Evolutionary conservation across 139 green algal genomes (phyloP), one percentile per base, ranked within the genome.

Genomic region (Chlamydomonas eustigma): DNA sequence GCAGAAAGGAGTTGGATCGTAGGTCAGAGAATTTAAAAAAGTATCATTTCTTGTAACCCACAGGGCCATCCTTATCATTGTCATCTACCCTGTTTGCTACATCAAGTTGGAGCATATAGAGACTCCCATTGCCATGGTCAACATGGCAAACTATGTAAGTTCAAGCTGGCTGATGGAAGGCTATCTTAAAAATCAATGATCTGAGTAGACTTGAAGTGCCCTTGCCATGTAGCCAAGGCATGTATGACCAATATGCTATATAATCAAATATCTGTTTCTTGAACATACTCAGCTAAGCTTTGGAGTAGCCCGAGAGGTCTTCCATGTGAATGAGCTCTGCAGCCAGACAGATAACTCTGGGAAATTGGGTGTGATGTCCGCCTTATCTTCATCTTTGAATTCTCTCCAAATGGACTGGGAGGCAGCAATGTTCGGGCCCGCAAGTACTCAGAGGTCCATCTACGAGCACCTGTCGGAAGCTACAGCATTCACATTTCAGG

Each of bases 21-120:
- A n/a, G n/a, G n/a, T n/a, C n/a, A n/a, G n/a, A n/a, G n/a, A n/a
- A n/a, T n/a, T n/a, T n/a, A n/a, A n/a, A n/a, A n/a, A n/a, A n/a
- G n/a, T n/a, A n/a, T n/a, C n/a, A n/a, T n/a, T n/a, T n/a, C n/a
- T n/a, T n/a, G n/a, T n/a, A n/a, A n/a, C n/a, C n/a, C n/a, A n/a
- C n/a, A n/a, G n/a, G 64, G 64, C 64, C 2, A 12, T n/a, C 25
- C 64, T 71, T 33, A 71, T 71, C 18, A 71, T 71, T 30, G 31
- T 71, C 25, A 30, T 71, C 12, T 71, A 71, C 24, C 24, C 64
- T 2, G 25, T 71, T 22, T 71, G 33, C 25, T 71, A 71, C 64
- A n/a, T 37, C 64, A 37, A 12, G 24, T 33, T 71, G 24, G 28
- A 12, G 4, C 37, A n/a, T 6, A 4, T 71, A 33, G 64, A n/a